phyloP scores from a whole-genome alignment of 1,284 basidiomycete species.

The Heterobasidion occidentale region DNA sequence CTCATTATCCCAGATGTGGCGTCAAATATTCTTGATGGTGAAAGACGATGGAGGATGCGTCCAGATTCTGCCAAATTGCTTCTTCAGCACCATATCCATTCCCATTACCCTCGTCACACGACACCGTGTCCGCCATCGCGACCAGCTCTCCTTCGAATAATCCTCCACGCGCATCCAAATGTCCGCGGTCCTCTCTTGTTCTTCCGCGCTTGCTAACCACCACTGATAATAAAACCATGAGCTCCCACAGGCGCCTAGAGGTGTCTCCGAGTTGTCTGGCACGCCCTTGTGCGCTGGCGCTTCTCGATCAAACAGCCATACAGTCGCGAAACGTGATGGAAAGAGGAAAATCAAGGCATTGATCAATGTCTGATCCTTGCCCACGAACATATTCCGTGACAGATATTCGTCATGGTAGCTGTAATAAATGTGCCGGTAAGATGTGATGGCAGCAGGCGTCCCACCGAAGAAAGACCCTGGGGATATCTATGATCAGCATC shows the following conservation, averaged over 20 bases:
- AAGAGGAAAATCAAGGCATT: constrained; percentile 41
- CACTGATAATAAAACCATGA: constrained; percentile 45
- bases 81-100: background rate
- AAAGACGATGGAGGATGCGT: too few relatives aligned
- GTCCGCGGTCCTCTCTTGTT: constrained; percentile 22
- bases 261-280: constrained; percentile 10
- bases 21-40: too few relatives aligned
- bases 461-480: constrained; percentile 52
- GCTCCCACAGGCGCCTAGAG: constrained; percentile 29
- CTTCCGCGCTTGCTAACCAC: constrained; percentile 27
- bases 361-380: constrained; percentile 46
- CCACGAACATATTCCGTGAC: constrained; percentile 34
- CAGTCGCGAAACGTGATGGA: constrained; percentile 34
- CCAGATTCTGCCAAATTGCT: background rate
- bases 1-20: too few relatives aligned
- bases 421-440: constrained; percentile 38
- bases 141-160: background rate
- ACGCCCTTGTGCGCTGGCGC: constrained; percentile 7
- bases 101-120: background rate
- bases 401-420: constrained; percentile 42
- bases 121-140: background rate
- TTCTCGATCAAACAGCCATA: constrained; percentile 19
- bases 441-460: constrained; percentile 27
- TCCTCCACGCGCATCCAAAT: constrained; percentile 12
- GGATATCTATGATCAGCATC: background rate